phyloP scores from a whole-genome alignment of 495 filamentous ascomycete genomes.

The Articulospora tetracladia region DNA sequence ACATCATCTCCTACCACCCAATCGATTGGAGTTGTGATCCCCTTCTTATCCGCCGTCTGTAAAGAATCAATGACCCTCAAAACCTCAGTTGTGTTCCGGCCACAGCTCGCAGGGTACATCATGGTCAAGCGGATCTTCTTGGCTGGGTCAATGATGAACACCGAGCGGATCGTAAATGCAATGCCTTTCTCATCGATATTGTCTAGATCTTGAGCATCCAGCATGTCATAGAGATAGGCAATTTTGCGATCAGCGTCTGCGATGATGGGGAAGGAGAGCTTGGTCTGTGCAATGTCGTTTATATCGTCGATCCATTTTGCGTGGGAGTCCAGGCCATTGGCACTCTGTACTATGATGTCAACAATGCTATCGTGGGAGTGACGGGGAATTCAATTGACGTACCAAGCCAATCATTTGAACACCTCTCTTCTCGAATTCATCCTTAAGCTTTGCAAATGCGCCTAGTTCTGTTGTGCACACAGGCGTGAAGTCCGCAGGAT shows the following conservation, averaged over 20 bases:
- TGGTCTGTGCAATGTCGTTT: conserved; percentile 10
- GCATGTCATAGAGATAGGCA: conserved; percentile 11
- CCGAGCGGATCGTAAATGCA: conserved; percentile 16
- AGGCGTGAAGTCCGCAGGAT: conserved; percentile 12
- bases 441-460: conserved; percentile 15
- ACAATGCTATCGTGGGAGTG: neutral
- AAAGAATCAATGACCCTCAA: conserved; percentile 16
- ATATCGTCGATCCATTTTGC: conserved; percentile 17
- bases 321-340: conserved; percentile 13
- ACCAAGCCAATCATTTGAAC: conserved; percentile 16
- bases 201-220: conserved; percentile 11
- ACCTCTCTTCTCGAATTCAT: conserved; percentile 12
- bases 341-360: conserved; percentile 1
- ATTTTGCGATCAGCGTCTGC: conserved; percentile 10
- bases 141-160: conserved; percentile 14
- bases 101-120: conserved; percentile 15
- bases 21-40: conserved; percentile 11
- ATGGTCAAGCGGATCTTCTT: conserved; percentile 16
- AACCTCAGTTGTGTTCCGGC: conserved; percentile 11
- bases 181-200: conserved; percentile 17
- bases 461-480: conserved; percentile 15
- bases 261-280: conserved; percentile 10
- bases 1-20: conserved; percentile 17
- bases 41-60: conserved; percentile 15
- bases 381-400: neutral